Percentiles rank a stretch among this genome's conserved stretches.
phyloP scores from a whole-genome alignment of 495 filamentous ascomycete genomes.

The Astrocystis sublimbata region DNA sequence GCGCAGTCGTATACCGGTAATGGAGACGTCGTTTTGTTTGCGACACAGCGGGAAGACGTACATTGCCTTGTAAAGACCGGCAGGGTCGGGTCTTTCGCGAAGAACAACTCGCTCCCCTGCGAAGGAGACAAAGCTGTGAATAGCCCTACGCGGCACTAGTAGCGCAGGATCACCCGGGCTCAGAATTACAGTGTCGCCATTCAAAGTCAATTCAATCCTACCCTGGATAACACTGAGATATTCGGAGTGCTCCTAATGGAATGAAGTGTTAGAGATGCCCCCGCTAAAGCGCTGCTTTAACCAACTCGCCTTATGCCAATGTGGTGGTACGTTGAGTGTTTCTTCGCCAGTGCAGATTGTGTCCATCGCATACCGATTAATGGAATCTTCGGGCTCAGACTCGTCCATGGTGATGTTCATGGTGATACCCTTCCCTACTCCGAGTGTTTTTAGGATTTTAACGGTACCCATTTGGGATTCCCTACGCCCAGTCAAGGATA shows the following conservation, averaged over 20 bases:
- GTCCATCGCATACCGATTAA: constrained; percentile 24
- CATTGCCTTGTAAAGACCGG: constrained; percentile 21
- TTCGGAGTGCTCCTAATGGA: constrained; percentile 22
- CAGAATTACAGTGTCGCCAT: constrained; percentile 21
- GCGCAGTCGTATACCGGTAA: not conserved
- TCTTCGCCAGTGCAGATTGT: constrained; percentile 24
- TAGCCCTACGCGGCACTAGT: constrained; percentile 15
- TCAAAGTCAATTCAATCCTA: constrained; percentile 21
- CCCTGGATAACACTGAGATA: constrained; percentile 24
- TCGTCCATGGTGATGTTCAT: constrained; percentile 24
- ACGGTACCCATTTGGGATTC: not conserved
- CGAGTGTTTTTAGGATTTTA: not conserved
- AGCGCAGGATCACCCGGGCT: constrained; percentile 22
- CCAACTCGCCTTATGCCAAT: constrained; percentile 32
- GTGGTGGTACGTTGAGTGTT: constrained; percentile 20
- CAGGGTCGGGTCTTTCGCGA: constrained; percentile 22
- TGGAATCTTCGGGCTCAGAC: constrained; percentile 24
- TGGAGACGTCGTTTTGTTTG: too few species aligned
- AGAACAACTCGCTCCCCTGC: constrained; percentile 20
- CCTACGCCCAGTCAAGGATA: too few species aligned
- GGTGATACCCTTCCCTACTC: constrained; percentile 14
- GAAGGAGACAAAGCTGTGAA: constrained; percentile 23
- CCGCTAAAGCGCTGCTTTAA: too few species aligned
- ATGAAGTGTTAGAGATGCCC: not conserved
- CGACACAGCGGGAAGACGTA: too few species aligned